Conservation (phyloP, 2,329 filamentous ascomycete genomes). For the Botrytis byssoidea region DNA sequence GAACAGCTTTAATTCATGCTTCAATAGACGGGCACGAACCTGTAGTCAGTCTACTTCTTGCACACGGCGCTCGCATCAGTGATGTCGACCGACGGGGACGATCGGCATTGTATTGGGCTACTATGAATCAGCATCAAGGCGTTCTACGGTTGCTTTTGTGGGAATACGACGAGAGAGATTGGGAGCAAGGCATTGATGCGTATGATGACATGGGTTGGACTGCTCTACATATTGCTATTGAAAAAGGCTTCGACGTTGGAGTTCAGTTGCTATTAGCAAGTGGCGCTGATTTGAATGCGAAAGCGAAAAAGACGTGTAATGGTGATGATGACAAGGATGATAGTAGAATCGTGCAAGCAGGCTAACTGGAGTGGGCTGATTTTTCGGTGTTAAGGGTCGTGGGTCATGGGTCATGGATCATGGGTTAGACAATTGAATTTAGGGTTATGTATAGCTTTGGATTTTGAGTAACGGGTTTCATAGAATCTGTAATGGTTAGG, state of each 20-base stretch:
- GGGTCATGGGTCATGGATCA: background rate
- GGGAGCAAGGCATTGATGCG: slow-evolving; percentile 15
- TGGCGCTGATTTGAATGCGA: slow-evolving; percentile 21
- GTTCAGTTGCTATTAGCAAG: slow-evolving; percentile 23
- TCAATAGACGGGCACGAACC: background rate
- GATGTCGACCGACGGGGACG: background rate
- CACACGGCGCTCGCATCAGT: background rate
- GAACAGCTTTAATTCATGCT: slow-evolving; percentile 2
- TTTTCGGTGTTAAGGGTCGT: background rate
- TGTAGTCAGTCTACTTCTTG: background rate
- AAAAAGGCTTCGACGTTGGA: slow-evolving; percentile 23
- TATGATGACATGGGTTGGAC: slow-evolving; percentile 25
- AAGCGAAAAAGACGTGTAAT: slow-evolving; percentile 3
- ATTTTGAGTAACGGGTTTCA: background rate
- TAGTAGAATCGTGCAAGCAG: background rate
- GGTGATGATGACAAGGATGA: background rate
- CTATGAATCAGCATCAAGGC: background rate
- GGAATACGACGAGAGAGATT: background rate
- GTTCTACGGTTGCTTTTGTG: background rate
- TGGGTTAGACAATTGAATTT: background rate
- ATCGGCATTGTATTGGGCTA: background rate
- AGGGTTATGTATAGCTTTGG: background rate
- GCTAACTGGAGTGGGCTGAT: background rate
- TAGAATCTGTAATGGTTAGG: background rate
- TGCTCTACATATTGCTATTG: slow-evolving; percentile 24